A percentile compares a stretch with the other conserved stretches of the same genome.
These are phyloP conservation scores for Fusarium virguliforme DNA, from an alignment of 2,329 filamentous ascomycete genomes.

Conservation along the genomic window DNA sequence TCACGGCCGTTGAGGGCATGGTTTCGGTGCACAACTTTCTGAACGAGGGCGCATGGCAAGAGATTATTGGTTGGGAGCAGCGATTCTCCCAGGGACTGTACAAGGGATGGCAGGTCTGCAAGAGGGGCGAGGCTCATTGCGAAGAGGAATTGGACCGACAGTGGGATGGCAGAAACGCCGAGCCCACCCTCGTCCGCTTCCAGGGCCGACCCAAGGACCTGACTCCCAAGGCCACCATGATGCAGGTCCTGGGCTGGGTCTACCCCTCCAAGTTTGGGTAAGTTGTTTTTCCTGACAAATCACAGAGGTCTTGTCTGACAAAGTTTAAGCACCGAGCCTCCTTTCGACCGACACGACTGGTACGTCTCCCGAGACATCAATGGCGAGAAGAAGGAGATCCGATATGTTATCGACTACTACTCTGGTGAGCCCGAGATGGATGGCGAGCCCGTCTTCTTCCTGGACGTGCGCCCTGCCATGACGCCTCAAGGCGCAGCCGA, in stretches of 20 bases:
- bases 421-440: slow-evolving; percentile 84
- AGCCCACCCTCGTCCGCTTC: slow-evolving; percentile 87
- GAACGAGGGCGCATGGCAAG: slow-evolving; percentile 96
- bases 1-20: slow-evolving; percentile 96
- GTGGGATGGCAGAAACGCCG: slow-evolving; percentile 67
- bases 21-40: slow-evolving; percentile 98
- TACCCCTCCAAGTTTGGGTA: slow-evolving; percentile 87
- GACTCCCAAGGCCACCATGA: slow-evolving; percentile 91
- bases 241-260: slow-evolving; percentile 83
- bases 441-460: slow-evolving; percentile 94
- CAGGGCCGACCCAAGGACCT: slow-evolving; percentile 90
- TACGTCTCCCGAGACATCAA: slow-evolving; percentile 83
- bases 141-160: slow-evolving; percentile 64
- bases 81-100: slow-evolving; percentile 83
- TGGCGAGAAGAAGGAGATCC: slow-evolving; percentile 81
- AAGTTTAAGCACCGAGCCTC: slow-evolving; percentile 77
- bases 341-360: slow-evolving; percentile 98
- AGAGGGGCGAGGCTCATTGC: slow-evolving; percentile 78
- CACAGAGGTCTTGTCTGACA: slow-evolving; percentile 34
- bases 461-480: slow-evolving; percentile 93
- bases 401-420: slow-evolving; percentile 99
- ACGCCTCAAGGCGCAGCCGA: slow-evolving; percentile 86
- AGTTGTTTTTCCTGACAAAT: slow-evolving; percentile 52
- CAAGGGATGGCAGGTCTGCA: slow-evolving; percentile 82
- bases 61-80: slow-evolving; percentile 95